phyloP scores from a whole-genome alignment of 805 yeast genomes.

The Metschnikowia kunwiensis region DNA sequence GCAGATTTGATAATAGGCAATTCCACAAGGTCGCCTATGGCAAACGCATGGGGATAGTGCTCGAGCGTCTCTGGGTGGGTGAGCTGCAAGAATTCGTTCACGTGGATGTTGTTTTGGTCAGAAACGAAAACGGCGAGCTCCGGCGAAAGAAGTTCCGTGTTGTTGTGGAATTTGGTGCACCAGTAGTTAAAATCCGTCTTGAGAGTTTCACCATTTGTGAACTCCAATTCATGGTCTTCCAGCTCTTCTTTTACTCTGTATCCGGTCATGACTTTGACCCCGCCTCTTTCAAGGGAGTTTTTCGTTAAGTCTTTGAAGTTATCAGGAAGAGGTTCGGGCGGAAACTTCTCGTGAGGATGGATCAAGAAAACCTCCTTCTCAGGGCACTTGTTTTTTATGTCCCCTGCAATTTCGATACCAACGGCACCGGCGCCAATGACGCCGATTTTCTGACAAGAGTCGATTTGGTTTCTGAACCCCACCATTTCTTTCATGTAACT shows the following conservation, averaged over 20 bases:
- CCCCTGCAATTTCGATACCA: conserved; percentile 51
- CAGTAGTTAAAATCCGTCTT: conserved; percentile 33
- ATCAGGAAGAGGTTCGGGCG: conserved; percentile 36
- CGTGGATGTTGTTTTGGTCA: conserved; percentile 27
- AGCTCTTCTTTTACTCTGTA: conserved; percentile 26
- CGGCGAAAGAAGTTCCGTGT: conserved; percentile 26
- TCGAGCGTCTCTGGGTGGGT: conserved; percentile 16
- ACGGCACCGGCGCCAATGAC: conserved; percentile 52
- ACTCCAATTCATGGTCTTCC: conserved; percentile 24
- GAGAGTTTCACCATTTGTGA: conserved; percentile 28
- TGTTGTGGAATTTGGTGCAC: conserved; percentile 36
- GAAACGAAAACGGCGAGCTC: conserved; percentile 26
- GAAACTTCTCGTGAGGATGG: conserved; percentile 36
- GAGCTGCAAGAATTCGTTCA: conserved; percentile 38
- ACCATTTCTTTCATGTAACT: conserved; percentile 43
- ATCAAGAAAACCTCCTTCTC: conserved; percentile 37
- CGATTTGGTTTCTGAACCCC: conserved; percentile 29
- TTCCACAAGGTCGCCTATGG: conserved; percentile 39
- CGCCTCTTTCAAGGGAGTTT: conserved; percentile 27
- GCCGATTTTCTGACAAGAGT: conserved; percentile 32
- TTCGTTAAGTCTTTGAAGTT: conserved; percentile 28
- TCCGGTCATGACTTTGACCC: conserved; percentile 29
- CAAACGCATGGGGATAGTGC: conserved; percentile 28
- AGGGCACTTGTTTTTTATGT: conserved; percentile 38
- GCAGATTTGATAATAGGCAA: conserved; percentile 42